Evolutionary conservation across 768 basidiomycete species (phyloP).

Genomic region (Suillus hirtellus): DNA sequence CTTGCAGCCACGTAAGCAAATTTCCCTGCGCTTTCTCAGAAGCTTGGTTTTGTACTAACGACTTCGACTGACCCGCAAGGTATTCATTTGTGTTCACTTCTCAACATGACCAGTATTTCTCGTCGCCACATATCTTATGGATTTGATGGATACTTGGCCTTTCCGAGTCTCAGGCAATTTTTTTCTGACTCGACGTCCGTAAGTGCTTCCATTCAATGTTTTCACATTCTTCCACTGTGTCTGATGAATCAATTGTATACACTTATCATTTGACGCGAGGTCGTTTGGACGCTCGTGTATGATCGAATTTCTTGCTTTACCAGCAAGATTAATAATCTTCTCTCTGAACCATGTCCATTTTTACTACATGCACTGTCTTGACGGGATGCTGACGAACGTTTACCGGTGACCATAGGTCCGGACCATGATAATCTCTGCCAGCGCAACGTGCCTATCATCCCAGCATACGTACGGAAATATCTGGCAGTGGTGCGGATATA

Average conservation of each 20-base stretch:
- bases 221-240: neutral
- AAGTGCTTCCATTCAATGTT: neutral
- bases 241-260: slow-evolving; percentile 1
- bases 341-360: slow-evolving; percentile 31
- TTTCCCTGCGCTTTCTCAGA: neutral
- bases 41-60: too few relatives aligned
- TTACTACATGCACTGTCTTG: slow-evolving; percentile 11
- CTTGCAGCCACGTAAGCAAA: neutral
- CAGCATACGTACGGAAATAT: slow-evolving; percentile 5
- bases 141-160: neutral
- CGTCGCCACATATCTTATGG: neutral
- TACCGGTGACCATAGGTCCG: slow-evolving; percentile 1
- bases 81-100: neutral
- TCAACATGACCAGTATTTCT: neutral
- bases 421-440: slow-evolving; percentile 8
- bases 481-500: neutral
- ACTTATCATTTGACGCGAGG: slow-evolving; percentile 23
- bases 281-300: slow-evolving; percentile 29
- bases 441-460: neutral
- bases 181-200: neutral
- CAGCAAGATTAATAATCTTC: slow-evolving; percentile 30
- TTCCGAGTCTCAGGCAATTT: neutral
- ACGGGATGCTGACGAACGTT: slow-evolving; percentile 10
- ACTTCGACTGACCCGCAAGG: too few relatives aligned
- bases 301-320: slow-evolving; percentile 22